Base-by-base conservation (phyloP, 2,329 filamentous ascomycete genomes). In the Talaromyces sp. region DNA sequence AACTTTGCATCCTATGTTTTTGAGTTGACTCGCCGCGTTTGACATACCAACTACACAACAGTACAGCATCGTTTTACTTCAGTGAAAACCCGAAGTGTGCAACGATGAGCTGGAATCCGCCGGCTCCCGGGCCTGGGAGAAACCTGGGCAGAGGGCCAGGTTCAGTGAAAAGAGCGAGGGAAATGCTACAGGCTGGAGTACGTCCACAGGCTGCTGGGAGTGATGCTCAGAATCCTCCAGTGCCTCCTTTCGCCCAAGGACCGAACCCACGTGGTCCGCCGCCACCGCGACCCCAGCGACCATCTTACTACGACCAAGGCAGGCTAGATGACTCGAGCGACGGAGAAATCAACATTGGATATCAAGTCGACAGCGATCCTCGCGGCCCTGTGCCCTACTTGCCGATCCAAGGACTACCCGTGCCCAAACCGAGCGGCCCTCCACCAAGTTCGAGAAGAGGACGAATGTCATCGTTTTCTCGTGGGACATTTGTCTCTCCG, bases 401-500 rank as follows among this genome's bases (percentile, higher is more conserved):
- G 32, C 60, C 56, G n/a, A 59, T 62, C 28, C 60, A 62, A 56
- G 60, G 60, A 36, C 33, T 62, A 25, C 57, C 44, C 19, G 57
- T 55, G 6, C 56, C 52, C 22, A 62, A 33, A 57, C 57, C 72
- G 10, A 72, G 70, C 17, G 61, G 70, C 25, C 72, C 73, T 42
- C 67, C 72, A 13, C 65, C 63, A 17, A 65, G 59, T 49, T 65
- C 70, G 27, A 70, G 73, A 44, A 71, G 74, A 55, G 73, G 71
- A n/a, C 68, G 65, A 36, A 70, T 71, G 60, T 68, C 70, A 63
- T 88, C 89, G 68, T 89, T 77, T 62, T 72, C 74, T 32, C 74
- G 88, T 2, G 57, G 53, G 10, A 89, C 88, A 0, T 88, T 82
- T 63, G 88, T 92, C 28, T 89, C 89, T 0, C 89, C 90, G 0